These are phyloP conservation scores for Arachis monticola DNA, from an alignment of 331 rosid genomes.

Conservation along the genomic window DNA sequence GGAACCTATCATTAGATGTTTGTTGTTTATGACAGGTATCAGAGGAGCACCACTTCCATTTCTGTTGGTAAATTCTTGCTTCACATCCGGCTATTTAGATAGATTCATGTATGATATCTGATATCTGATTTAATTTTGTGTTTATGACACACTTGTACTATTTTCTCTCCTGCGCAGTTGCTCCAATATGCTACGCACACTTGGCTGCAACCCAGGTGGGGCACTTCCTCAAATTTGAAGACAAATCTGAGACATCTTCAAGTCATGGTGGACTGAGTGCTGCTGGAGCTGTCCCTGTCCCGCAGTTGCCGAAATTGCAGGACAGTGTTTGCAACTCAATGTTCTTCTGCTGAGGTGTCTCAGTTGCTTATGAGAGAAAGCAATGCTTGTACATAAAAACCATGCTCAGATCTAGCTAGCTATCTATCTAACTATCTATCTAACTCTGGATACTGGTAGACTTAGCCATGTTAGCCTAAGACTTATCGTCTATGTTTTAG, in stretches of 20 bases:
- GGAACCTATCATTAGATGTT: background rate
- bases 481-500: background rate
- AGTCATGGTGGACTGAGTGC: constrained; percentile 80
- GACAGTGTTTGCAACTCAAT: constrained; percentile 75
- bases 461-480: constrained; percentile 3
- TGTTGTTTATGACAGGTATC: constrained; percentile 65
- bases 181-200: constrained; percentile 93
- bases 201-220: constrained; percentile 90
- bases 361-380: constrained; percentile 2
- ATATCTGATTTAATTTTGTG: background rate
- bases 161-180: constrained; percentile 53
- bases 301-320: constrained; percentile 77
- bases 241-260: constrained; percentile 81
- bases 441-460: constrained; percentile 9
- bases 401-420: background rate
- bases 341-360: constrained; percentile 73
- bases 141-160: background rate
- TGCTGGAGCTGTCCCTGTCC: constrained; percentile 74
- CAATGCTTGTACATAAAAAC: constrained; percentile 43
- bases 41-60: constrained; percentile 92
- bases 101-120: background rate
- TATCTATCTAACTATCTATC: background rate
- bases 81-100: background rate
- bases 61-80: constrained; percentile 69
- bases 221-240: constrained; percentile 79